A percentile compares a stretch with the other conserved stretches of the same genome.
Evolutionary conservation across 805 yeast species (phyloP).

Genomic region (Candida coleopterorum): DNA sequence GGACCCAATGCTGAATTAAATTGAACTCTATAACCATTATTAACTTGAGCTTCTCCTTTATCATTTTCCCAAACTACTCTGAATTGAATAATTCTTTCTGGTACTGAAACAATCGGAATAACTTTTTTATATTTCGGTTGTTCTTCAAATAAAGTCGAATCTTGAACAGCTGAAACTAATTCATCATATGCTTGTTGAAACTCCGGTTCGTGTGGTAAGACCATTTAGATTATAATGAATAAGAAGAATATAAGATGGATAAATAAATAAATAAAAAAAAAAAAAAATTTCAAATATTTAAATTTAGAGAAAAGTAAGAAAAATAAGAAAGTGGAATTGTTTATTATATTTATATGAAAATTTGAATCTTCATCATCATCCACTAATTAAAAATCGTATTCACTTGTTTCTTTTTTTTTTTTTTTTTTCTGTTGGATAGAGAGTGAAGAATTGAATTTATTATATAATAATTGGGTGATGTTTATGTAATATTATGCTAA

Average conservation of each 20-base stretch:
- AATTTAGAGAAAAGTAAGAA: too few relatives aligned
- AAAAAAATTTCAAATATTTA: not conserved
- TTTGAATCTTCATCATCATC: too few relatives aligned
- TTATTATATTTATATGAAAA: too few relatives aligned
- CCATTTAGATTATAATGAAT: too few relatives aligned
- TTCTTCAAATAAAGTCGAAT: conserved; percentile 83
- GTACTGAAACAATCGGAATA: conserved; percentile 84
- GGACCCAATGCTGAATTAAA: conserved; percentile 98
- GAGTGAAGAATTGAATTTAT: too few relatives aligned
- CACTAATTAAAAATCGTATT: too few relatives aligned
- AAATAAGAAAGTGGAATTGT: too few relatives aligned
- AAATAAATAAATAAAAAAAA: not conserved
- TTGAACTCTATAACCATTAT: conserved; percentile 97
- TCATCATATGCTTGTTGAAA: conserved; percentile 98
- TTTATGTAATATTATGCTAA: not conserved
- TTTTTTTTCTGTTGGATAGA: too few relatives aligned
- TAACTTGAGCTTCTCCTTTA: conserved; percentile 83
- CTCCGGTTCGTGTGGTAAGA: conserved; percentile 92
- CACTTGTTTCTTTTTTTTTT: too few relatives aligned
- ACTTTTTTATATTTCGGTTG: conserved; percentile 88
- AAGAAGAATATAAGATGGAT: too few relatives aligned
- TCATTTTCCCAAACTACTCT: conserved; percentile 98
- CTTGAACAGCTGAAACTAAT: conserved; percentile 80
- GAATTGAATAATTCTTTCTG: conserved; percentile 95
- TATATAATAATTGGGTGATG: not conserved